Conservation (phyloP, 352 stramenopile species). For the Stramenopiles sp. region DNA sequence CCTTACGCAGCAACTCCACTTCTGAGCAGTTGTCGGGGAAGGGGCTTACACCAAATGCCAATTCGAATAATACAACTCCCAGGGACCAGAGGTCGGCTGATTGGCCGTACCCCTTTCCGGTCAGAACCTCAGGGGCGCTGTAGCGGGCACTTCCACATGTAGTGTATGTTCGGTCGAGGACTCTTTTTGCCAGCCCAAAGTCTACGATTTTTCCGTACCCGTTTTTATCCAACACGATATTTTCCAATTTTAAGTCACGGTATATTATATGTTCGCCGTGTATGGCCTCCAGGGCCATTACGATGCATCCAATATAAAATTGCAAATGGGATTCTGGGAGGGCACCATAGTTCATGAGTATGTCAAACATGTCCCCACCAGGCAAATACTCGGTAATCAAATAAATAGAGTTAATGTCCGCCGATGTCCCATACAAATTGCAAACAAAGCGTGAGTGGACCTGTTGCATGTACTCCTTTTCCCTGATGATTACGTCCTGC, state of each 20-base stretch:
- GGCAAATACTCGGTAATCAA: neutral
- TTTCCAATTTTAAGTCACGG: slow-evolving; percentile 49
- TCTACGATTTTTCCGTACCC: slow-evolving; percentile 34
- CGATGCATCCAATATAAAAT: no score
- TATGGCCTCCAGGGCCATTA: slow-evolving; percentile 30
- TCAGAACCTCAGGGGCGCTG: slow-evolving; percentile 47
- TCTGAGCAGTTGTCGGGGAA: neutral
- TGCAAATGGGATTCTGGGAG: no score
- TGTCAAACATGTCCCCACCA: neutral
- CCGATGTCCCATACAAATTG: neutral
- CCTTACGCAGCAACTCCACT: neutral
- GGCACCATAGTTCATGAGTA: neutral
- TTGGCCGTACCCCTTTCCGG: slow-evolving; percentile 54
- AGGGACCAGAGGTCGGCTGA: slow-evolving; percentile 74
- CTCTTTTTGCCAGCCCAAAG: no score
- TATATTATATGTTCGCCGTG: slow-evolving; percentile 39
- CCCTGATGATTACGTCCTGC: neutral
- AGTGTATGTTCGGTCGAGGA: no score
- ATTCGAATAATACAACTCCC: slow-evolving; percentile 78
- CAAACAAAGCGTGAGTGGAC: neutral
- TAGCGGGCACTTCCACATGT: no score
- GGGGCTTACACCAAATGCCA: no score
- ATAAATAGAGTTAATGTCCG: neutral
- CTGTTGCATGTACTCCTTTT: neutral
- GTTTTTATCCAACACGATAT: slow-evolving; percentile 34